A percentile compares a stretch with the other conserved stretches of the same genome.
Evolutionary conservation across 1,139 yeast genomes (phyloP).

Genomic region (Martiniozyma asiatica): DNA sequence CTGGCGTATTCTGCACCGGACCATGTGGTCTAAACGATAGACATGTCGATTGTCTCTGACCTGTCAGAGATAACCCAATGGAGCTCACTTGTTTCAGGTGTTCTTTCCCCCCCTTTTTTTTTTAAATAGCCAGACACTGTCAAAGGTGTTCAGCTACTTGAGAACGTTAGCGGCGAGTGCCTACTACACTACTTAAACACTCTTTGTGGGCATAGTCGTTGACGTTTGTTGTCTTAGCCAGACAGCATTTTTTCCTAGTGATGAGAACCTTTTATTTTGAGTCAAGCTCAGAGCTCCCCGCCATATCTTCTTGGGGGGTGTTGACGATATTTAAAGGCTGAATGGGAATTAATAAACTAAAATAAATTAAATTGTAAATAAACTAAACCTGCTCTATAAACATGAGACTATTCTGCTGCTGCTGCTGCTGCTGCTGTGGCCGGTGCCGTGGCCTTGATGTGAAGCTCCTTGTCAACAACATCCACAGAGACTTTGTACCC

Average conservation of each 20-base stretch:
- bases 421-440: not conserved
- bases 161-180: too few relatives aligned
- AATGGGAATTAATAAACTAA: constrained; percentile 1
- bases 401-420: not conserved
- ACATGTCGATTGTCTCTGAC: constrained; percentile 15
- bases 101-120: constrained; percentile 6
- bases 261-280: constrained; percentile 13
- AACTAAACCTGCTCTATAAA: too few relatives aligned
- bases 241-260: too few relatives aligned
- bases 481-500: constrained; percentile 44
- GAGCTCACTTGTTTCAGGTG: constrained; percentile 16
- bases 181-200: too few relatives aligned
- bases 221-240: too few relatives aligned
- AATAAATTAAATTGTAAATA: not conserved
- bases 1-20: constrained; percentile 15
- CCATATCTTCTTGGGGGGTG: constrained; percentile 12
- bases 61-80: constrained; percentile 15
- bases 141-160: constrained; percentile 12
- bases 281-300: constrained; percentile 19
- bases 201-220: too few relatives aligned
- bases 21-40: constrained; percentile 13
- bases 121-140: constrained; percentile 11
- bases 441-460: constrained; percentile 3
- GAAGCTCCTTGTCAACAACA: constrained; percentile 4
- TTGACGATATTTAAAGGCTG: constrained; percentile 13